Conservation (phyloP, 176 grass and related monocot genomes). For the Aegilops speltoides region DNA sequence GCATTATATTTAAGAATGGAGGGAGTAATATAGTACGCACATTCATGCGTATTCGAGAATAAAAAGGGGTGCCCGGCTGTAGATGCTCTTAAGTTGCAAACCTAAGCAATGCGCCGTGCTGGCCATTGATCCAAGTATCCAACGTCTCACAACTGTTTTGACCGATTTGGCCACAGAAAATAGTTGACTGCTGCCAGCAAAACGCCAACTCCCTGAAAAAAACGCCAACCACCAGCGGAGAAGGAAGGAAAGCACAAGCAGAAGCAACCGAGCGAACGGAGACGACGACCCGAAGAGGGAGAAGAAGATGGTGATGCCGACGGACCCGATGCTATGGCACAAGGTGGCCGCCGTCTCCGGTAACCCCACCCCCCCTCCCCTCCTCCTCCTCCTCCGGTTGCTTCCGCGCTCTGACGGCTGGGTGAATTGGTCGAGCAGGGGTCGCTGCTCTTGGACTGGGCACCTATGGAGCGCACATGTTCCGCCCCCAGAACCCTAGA, state of each 20-base stretch:
- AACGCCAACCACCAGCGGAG: slow-evolving; percentile 6
- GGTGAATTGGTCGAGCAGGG: slow-evolving; percentile 40
- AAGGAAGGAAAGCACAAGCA: background rate
- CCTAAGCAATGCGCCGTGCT: too few relatives aligned
- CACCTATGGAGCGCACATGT: slow-evolving; percentile 79
- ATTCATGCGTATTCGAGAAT: too few relatives aligned
- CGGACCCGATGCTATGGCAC: slow-evolving; percentile 76
- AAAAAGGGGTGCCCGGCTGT: too few relatives aligned
- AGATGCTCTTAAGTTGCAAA: too few relatives aligned
- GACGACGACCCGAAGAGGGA: slow-evolving; percentile 20
- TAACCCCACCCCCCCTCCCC: background rate
- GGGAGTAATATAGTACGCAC: too few relatives aligned
- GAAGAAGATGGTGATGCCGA: slow-evolving; percentile 33
- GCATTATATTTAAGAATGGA: too few relatives aligned
- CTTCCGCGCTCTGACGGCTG: background rate
- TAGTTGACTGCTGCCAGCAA: background rate
- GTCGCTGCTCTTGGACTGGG: slow-evolving; percentile 84
- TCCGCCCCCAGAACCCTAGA: slow-evolving; percentile 62
- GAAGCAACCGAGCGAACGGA: background rate
- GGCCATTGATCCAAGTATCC: too few relatives aligned
- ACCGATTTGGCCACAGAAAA: background rate
- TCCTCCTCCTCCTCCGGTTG: background rate
- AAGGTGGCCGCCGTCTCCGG: slow-evolving; percentile 93
- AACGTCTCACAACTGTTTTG: too few relatives aligned
- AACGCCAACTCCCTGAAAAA: background rate